phyloP scores from a whole-genome alignment of 2,329 filamentous ascomycete genomes.

The Trichoderma koningii region DNA sequence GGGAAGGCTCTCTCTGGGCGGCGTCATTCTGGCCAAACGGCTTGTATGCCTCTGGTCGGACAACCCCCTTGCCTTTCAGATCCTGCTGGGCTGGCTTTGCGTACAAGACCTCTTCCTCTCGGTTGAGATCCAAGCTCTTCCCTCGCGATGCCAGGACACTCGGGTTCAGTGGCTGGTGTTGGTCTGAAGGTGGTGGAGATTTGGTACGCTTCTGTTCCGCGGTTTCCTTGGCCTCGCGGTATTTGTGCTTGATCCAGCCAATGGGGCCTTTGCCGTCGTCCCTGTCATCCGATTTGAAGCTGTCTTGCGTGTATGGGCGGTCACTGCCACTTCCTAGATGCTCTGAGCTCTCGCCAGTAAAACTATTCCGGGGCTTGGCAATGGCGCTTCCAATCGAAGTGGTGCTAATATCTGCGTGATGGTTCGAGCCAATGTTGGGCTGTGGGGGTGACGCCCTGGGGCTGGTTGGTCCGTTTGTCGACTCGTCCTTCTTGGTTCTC shows the following conservation, averaged over 20 bases:
- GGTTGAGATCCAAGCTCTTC: conserved; percentile 53
- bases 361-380: conserved; percentile 52
- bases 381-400: conserved; percentile 67
- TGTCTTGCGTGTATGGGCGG: conserved; percentile 43
- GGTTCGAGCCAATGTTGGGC: conserved; percentile 60
- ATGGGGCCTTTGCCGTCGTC: conserved; percentile 56
- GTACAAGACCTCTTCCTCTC: conserved; percentile 30
- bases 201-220: conserved; percentile 58
- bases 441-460: conserved; percentile 48
- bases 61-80: not conserved
- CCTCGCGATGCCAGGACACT: conserved; percentile 43
- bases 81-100: conserved; percentile 9
- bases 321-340: conserved; percentile 45
- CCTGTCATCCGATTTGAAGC: conserved; percentile 49
- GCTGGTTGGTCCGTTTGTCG: conserved; percentile 42
- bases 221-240: conserved; percentile 60
- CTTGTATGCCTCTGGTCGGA: conserved; percentile 7
- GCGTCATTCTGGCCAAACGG: conserved; percentile 3
- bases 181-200: conserved; percentile 51
- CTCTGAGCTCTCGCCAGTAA: conserved; percentile 55
- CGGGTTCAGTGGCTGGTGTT: conserved; percentile 33
- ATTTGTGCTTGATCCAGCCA: conserved; percentile 62
- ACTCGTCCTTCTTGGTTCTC: conserved; percentile 60
- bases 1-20: conserved; percentile 8
- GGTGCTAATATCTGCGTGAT: conserved; percentile 65